Percentiles rank a stretch among this genome's conserved stretches.
Conservation (phyloP, 1,284 basidiomycete genomes). For the Fomes fomentarius region DNA sequence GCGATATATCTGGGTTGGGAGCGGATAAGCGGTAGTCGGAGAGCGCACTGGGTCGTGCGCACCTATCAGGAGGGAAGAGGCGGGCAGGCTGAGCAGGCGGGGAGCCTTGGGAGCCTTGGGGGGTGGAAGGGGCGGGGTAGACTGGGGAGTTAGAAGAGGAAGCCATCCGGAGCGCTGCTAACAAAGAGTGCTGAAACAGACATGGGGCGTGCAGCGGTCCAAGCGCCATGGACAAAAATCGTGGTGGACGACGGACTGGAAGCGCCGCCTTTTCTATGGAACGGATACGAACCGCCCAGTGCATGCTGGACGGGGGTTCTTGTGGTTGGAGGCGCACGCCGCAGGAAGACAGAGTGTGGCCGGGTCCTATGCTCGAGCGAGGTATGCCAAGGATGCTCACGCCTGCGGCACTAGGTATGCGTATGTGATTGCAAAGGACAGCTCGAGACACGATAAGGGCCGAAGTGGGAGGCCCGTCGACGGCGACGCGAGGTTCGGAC, state of each 20-base stretch:
- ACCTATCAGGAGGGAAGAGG: conserved; percentile 31
- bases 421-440: conserved; percentile 14
- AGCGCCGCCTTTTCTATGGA: conserved; percentile 22
- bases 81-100: conserved; percentile 10
- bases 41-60: not conserved
- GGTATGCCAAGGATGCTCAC: conserved; percentile 17
- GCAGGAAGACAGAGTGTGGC: not conserved
- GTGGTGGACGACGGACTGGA: conserved; percentile 2
- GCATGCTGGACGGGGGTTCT: not conserved
- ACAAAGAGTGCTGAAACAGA: conserved; percentile 18
- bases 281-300: conserved; percentile 12
- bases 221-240: conserved; percentile 20
- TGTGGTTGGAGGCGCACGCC: conserved; percentile 1
- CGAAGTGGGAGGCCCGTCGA: conserved; percentile 11
- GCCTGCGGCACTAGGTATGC: conserved; percentile 16
- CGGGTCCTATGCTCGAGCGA: conserved; percentile 9
- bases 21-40: not conserved
- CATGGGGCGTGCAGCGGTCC: conserved; percentile 15
- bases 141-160: conserved; percentile 16
- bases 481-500: conserved; percentile 14
- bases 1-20: conserved; percentile 45
- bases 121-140: conserved; percentile 7
- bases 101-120: not conserved
- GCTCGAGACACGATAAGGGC: conserved; percentile 18
- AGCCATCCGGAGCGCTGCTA: conserved; percentile 20